Conservation (phyloP, 2,329 filamentous ascomycete genomes). For the Fusarium begoniae region DNA sequence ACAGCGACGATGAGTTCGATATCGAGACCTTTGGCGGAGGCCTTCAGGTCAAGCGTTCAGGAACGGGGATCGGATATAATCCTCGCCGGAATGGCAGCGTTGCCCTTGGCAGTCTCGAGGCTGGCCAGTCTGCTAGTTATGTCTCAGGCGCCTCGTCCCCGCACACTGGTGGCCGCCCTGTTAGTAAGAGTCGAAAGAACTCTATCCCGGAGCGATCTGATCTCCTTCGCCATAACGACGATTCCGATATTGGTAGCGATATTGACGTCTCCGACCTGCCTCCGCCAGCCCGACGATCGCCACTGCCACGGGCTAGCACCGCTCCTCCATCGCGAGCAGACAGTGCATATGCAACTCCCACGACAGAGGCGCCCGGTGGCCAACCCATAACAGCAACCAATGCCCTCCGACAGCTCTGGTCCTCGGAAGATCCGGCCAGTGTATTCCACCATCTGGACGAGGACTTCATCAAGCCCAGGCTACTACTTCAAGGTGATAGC, state of each 20-base stretch:
- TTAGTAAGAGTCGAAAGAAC: slow-evolving; percentile 63
- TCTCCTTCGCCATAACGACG: slow-evolving; percentile 60
- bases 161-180: slow-evolving; percentile 53
- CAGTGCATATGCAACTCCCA: slow-evolving; percentile 45
- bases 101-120: slow-evolving; percentile 62
- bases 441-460: slow-evolving; percentile 95
- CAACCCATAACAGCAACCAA: slow-evolving; percentile 74
- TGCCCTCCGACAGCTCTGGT: slow-evolving; percentile 83
- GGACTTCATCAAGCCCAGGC: slow-evolving; percentile 91
- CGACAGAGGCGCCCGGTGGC: slow-evolving; percentile 41
- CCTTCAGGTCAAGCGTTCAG: slow-evolving; percentile 83
- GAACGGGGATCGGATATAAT: slow-evolving; percentile 78
- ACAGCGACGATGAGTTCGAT: slow-evolving; percentile 98
- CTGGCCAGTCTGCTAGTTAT: slow-evolving; percentile 55
- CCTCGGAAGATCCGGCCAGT: slow-evolving; percentile 86
- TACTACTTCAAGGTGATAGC: slow-evolving; percentile 78
- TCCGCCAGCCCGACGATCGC: slow-evolving; percentile 62
- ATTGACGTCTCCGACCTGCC: slow-evolving; percentile 74
- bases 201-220: slow-evolving; percentile 64
- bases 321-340: slow-evolving; percentile 39
- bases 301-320: slow-evolving; percentile 45
- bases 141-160: slow-evolving; percentile 64
- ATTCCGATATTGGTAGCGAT: slow-evolving; percentile 70
- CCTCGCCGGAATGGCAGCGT: slow-evolving; percentile 73
- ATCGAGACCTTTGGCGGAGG: slow-evolving; percentile 80